phyloP scores from a whole-genome alignment of 1,139 yeast genomes.

The Dujonia santamariae region DNA sequence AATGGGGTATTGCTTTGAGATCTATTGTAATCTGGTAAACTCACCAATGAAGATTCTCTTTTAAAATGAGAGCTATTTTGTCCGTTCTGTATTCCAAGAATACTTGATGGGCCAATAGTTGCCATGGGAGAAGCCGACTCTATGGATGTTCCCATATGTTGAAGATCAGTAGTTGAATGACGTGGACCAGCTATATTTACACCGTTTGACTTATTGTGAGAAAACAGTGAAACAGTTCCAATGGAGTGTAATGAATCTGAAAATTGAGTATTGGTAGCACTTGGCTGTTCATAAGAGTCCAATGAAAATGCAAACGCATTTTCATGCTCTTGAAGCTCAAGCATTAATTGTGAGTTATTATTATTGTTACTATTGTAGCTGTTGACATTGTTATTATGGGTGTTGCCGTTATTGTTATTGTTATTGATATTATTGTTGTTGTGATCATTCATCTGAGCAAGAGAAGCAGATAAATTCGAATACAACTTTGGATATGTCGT shows the following conservation, averaged over 20 bases:
- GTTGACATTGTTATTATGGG: constrained; percentile 1
- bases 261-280: background rate
- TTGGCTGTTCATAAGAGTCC: constrained; percentile 12
- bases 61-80: constrained; percentile 1
- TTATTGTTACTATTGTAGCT: constrained; percentile 8
- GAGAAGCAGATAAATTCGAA: constrained; percentile 17
- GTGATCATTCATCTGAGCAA: constrained; percentile 11
- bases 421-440: background rate
- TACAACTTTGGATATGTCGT: constrained; percentile 8
- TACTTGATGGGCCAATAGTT: constrained; percentile 13
- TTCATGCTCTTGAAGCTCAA: constrained; percentile 11
- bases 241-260: background rate
- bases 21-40: constrained; percentile 7
- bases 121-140: constrained; percentile 9
- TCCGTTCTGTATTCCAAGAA: constrained; percentile 7
- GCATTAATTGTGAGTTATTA: constrained; percentile 5
- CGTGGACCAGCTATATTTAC: no score
- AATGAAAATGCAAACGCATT: constrained; percentile 21
- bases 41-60: constrained; percentile 7
- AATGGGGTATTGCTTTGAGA: constrained; percentile 5
- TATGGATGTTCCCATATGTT: no score
- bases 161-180: no score
- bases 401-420: background rate
- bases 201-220: no score
- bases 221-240: no score